Evolutionary conservation across 2,329 filamentous ascomycete genomes (phyloP).

Genomic region (Cladophialophora carrionii): DNA sequence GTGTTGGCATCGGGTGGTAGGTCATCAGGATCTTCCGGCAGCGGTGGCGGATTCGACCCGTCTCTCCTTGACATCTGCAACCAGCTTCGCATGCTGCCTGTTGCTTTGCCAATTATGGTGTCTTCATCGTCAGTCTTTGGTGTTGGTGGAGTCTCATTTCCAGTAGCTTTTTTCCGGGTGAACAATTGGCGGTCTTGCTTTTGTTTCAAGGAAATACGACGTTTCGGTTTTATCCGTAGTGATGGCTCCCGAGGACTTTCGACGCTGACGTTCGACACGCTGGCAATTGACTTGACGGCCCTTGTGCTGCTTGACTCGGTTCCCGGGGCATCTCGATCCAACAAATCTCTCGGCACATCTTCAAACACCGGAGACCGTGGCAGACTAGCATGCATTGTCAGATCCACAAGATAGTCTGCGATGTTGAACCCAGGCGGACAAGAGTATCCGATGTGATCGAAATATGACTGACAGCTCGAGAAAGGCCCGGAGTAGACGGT

Average conservation of each 20-base stretch:
- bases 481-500: constrained; percentile 95
- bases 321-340: constrained; percentile 62
- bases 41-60: constrained; percentile 60
- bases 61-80: constrained; percentile 61
- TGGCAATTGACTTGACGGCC: constrained; percentile 87
- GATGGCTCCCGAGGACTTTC: constrained; percentile 67
- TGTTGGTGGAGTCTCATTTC: constrained; percentile 59
- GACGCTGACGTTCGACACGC: constrained; percentile 74
- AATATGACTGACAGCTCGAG: constrained; percentile 84
- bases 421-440: constrained; percentile 98
- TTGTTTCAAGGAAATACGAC: constrained; percentile 77
- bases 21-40: constrained; percentile 70
- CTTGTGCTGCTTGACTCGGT: constrained; percentile 83
- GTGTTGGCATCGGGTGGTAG: constrained; percentile 65
- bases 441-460: constrained; percentile 85
- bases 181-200: constrained; percentile 90
- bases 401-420: constrained; percentile 93
- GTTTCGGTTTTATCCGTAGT: constrained; percentile 68
- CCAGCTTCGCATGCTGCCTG: constrained; percentile 59
- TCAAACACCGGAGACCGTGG: constrained; percentile 60
- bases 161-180: constrained; percentile 69
- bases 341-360: constrained; percentile 60
- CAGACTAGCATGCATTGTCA: constrained; percentile 90
- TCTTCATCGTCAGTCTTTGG: constrained; percentile 67
- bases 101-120: constrained; percentile 45